Percentiles rank a stretch among this genome's conserved stretches.
phyloP scores from a whole-genome alignment of 1,284 basidiomycete genomes.

The Schizophyllum amplum region DNA sequence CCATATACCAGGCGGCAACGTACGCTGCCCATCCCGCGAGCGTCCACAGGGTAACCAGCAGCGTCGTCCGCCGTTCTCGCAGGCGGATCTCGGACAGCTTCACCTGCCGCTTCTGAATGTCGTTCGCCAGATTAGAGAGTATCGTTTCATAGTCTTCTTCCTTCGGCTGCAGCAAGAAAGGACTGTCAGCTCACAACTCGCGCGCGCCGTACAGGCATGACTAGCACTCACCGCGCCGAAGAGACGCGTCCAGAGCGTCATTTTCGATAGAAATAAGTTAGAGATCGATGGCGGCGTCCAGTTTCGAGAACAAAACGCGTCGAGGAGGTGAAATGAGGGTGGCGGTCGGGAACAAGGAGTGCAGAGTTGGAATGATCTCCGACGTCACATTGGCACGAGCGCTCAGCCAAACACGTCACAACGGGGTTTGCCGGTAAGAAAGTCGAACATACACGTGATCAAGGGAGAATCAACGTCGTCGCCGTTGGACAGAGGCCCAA shows the following conservation, averaged over 20 bases:
- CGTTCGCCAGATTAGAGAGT: slow-evolving; percentile 53
- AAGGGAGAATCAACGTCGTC: too few relatives aligned
- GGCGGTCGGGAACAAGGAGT: neutral
- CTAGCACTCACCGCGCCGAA: neutral
- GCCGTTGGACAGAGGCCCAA: too few relatives aligned
- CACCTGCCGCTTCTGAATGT: slow-evolving; percentile 69
- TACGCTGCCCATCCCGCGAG: slow-evolving; percentile 78
- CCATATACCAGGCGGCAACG: slow-evolving; percentile 75
- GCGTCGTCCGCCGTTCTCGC: slow-evolving; percentile 75
- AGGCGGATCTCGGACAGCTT: slow-evolving; percentile 83
- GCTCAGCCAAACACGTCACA: neutral
- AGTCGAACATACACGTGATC: neutral
- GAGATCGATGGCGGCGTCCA: neutral
- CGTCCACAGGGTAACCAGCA: slow-evolving; percentile 79
- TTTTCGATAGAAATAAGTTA: neutral
- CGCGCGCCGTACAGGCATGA: neutral
- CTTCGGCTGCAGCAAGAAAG: slow-evolving; percentile 25
- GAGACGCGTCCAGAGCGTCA: neutral
- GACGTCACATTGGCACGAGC: neutral
- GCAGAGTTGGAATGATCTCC: too few relatives aligned
- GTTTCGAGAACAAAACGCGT: neutral
- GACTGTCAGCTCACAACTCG: neutral
- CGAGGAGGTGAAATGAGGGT: neutral
- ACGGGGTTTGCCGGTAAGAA: neutral
- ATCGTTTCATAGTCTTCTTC: slow-evolving; percentile 68